Base-by-base conservation (phyloP, 805 yeast species). In the Jamesozyma gamospora region DNA sequence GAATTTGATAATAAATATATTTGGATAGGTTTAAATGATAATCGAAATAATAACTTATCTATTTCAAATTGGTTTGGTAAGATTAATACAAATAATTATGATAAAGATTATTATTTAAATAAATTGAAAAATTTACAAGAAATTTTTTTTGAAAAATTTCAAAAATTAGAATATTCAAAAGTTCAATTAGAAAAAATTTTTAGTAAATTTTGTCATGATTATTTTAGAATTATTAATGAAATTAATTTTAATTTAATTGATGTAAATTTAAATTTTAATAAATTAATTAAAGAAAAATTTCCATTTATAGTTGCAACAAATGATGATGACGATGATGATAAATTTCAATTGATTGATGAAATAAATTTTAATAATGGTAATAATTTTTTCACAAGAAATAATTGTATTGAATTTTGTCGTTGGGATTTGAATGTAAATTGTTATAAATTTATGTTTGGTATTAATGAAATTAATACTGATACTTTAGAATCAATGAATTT, bases 111-210 rank as follows among this genome's bases (percentile, higher is more conserved):
- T 0, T 46, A 36, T 28, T 45, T 51, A 3, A 35, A 44, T 8
- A 56, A 60, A 2, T 38, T 55, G 1, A 46, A 14, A 4, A n/a
- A 8, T 5, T 31, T 9, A 24, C 37, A 39, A 19, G 41, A 42
- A 34, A 17, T 36, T 37, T 31, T 31, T 16, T 31, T 11, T 17
- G 38, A 43, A 31, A 39, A 28, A 19, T 43, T 32, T 27, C 35
- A 39, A 19, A 42, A 39, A 30, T 40, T 49, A n/a, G 48, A 49
- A 16, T 44, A 45, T 26, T 39, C 50, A 3, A 45, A 41, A 34
- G 40, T 41, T 13, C 47, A 45, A 32, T 30, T 51, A 26, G 55
- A 49, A 34, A 45, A 40, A 28, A 28, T 32, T 4, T 40, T 46
- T 6, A 44, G 40, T n/a, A 34, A 39, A n/a, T 28, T 29, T 21